Conservation (phyloP, 2,329 filamentous ascomycete species). For the Arthrobotrys iridis region DNA sequence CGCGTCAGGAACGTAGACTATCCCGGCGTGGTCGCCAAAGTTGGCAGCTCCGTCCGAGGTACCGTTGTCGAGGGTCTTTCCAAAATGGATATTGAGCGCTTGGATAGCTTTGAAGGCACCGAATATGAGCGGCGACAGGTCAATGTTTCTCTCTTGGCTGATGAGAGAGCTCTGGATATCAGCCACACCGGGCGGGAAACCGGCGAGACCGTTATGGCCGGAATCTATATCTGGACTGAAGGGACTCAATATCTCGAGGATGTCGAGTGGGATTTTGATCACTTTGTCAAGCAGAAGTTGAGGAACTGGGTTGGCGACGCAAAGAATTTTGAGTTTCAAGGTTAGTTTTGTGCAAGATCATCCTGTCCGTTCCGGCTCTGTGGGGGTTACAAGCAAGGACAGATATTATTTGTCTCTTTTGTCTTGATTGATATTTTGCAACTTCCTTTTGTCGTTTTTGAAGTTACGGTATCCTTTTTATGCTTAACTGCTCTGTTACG, state of each 20-base stretch:
- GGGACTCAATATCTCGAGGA: slow-evolving; percentile 69
- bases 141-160: slow-evolving; percentile 62
- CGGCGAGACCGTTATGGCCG: slow-evolving; percentile 67
- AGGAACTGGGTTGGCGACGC: slow-evolving; percentile 66
- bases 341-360: slow-evolving; percentile 36
- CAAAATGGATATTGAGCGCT: slow-evolving; percentile 75
- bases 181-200: slow-evolving; percentile 56
- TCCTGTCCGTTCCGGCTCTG: slow-evolving; percentile 11
- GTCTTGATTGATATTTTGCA: slow-evolving; percentile 23
- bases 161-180: slow-evolving; percentile 61
- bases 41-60: slow-evolving; percentile 73
- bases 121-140: slow-evolving; percentile 73
- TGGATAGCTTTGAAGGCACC: slow-evolving; percentile 83
- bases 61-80: slow-evolving; percentile 81
- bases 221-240: slow-evolving; percentile 73
- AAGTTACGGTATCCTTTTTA: slow-evolving; percentile 24
- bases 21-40: slow-evolving; percentile 75
- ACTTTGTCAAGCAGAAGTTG: slow-evolving; percentile 81
- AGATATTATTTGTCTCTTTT: slow-evolving; percentile 2
- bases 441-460: slow-evolving; percentile 11
- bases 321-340: slow-evolving; percentile 54
- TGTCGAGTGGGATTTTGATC: slow-evolving; percentile 85
- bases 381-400: slow-evolving; percentile 24
- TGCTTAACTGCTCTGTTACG: slow-evolving; percentile 39
- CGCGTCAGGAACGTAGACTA: slow-evolving; percentile 79